Conservation (phyloP, 2,329 filamentous ascomycete species). For the Aspergillus sp. region DNA sequence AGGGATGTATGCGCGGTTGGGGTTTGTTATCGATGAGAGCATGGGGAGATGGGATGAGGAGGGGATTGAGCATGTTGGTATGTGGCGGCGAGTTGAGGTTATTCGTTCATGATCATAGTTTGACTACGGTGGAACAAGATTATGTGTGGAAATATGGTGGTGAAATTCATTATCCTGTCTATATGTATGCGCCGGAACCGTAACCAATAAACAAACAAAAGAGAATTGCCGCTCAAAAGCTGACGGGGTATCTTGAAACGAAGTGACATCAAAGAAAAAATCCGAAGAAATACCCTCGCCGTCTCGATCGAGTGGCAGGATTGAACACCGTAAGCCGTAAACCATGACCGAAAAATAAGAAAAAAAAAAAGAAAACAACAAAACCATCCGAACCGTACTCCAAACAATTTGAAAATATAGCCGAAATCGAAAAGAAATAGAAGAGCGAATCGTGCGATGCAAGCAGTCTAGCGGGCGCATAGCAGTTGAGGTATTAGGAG, state of each 20-base stretch:
- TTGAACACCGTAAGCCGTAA: constrained; percentile 4
- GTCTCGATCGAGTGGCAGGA: constrained; percentile 9
- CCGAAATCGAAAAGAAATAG: constrained; percentile 4
- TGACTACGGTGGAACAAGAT: background rate
- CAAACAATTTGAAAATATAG: constrained; percentile 6
- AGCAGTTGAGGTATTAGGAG: background rate
- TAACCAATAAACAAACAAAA: constrained; percentile 9
- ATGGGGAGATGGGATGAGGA: constrained; percentile 79
- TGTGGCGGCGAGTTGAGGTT: constrained; percentile 55
- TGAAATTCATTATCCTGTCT: background rate
- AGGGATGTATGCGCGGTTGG: constrained; percentile 61
- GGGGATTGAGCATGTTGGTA: constrained; percentile 76
- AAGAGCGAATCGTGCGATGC: constrained; percentile 4
- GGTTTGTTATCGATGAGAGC: constrained; percentile 65
- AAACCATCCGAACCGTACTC: constrained; percentile 8
- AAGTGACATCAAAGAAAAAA: constrained; percentile 13
- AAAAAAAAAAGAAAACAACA: constrained; percentile 3
- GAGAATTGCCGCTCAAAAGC: constrained; percentile 19
- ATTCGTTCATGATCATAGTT: background rate
- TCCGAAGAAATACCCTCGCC: constrained; percentile 8
- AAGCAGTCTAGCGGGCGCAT: constrained; percentile 7
- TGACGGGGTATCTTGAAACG: constrained; percentile 30
- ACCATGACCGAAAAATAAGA: background rate
- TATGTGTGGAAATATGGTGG: background rate
- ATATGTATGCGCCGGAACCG: constrained; percentile 6